Percentiles rank a stretch among this genome's conserved stretches.
These are phyloP conservation scores for Usnea hakonensis DNA, from an alignment of 495 filamentous ascomycete species.

Conservation along the genomic window DNA sequence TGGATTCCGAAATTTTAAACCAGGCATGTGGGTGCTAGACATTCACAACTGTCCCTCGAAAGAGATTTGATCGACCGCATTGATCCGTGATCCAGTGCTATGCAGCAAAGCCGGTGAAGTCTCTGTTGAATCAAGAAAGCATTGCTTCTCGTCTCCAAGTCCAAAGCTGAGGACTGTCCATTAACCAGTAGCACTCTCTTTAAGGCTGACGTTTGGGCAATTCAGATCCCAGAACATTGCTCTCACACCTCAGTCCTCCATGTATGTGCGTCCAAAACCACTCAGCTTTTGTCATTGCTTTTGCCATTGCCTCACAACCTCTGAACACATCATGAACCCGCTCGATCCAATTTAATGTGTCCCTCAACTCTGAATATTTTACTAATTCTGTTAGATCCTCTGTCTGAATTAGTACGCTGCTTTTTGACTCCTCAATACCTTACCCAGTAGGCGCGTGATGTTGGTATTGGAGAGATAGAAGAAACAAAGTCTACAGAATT, in stretches of 20 bases:
- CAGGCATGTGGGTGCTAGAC: background rate
- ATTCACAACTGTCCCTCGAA: background rate
- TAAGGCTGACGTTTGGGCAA: conserved; percentile 21
- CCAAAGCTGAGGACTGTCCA: conserved; percentile 41
- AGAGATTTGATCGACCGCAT: background rate
- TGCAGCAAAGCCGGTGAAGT: conserved; percentile 38
- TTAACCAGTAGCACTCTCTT: conserved; percentile 27
- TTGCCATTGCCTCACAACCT: no score
- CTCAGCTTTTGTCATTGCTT: conserved; percentile 1
- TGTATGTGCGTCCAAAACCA: conserved; percentile 44
- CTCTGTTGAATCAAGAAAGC: conserved; percentile 48
- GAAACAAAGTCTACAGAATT: conserved; percentile 44
- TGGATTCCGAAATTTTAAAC: background rate
- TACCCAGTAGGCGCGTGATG: conserved; percentile 44
- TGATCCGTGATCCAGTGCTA: conserved; percentile 29
- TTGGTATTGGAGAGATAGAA: conserved; percentile 59
- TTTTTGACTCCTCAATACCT: conserved; percentile 45
- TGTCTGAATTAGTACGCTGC: conserved; percentile 55
- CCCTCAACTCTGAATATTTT: conserved; percentile 43
- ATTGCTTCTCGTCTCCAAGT: conserved; percentile 48
- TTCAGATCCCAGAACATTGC: conserved; percentile 34
- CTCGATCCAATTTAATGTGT: conserved; percentile 49
- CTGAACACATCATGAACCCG: conserved; percentile 48
- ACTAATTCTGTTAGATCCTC: conserved; percentile 55
- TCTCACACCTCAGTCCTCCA: conserved; percentile 41